Evolutionary conservation across 441 rosid genomes (phyloP), one percentile per base, ranked within the genome.

Genomic region (Arabidopsis lyrata): DNA sequence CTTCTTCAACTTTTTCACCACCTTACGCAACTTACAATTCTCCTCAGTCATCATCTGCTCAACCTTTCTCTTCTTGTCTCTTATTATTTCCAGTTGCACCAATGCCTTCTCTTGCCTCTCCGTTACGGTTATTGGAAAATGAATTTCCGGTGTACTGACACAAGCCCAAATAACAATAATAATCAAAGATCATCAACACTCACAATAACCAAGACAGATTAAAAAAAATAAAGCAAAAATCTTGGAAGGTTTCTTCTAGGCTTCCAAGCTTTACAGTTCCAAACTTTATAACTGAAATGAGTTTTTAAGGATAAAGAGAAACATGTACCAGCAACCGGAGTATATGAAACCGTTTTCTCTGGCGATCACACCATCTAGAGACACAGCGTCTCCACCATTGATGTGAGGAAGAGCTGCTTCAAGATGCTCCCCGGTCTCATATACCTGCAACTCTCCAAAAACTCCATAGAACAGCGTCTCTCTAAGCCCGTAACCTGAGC

Each of bases 361-460:
- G 24, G 68, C 41, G 15, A 87, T 87, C 48, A 87, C 85, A 3
- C 95, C 97, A 61, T 91, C 95, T 55, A 89, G 71, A 32, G 93
- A 89, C 13, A 91, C 81, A 0, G 79, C 79, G 49, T 86, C 85
- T 29, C 83, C 77, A n/a, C 84, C 79, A 10, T 29, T 65, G 34
- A 86, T 79, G 72, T 49, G 78, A 29, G 74, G 66, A 42, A 66
- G 70, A 50, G 92, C 92, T 34, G 49, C 70, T 49, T 61, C 63
- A 80, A 87, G 81, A 8, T 85, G 70, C 27, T 80, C 50, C 53
- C 84, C 78, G 6, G 88, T 89, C 34, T 73, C 81, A n/a, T 89
- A 89, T 2, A 91, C 90, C 66, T 91, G 92, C 15, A 91, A 77
- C 72, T 82, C 39, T 11, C 85, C 78, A 11, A 89, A 84, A 11